Percentiles rank a stretch among this genome's conserved stretches.
Conservation (phyloP, 2,329 filamentous ascomycete genomes). For the Talaromyces marneffei region DNA sequence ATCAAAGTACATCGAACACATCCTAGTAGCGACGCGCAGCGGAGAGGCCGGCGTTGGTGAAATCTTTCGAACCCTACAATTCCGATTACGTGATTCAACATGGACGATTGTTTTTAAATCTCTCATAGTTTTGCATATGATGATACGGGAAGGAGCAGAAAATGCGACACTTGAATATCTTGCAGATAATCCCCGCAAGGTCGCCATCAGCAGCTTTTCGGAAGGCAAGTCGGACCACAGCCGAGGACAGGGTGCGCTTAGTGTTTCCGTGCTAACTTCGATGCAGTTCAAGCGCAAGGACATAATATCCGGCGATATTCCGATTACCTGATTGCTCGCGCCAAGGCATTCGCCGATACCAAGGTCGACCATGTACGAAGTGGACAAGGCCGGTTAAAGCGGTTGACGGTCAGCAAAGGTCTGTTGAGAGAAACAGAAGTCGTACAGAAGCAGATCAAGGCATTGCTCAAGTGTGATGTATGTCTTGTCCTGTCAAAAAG, state of each 20-base stretch:
- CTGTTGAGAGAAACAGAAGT: constrained; percentile 84
- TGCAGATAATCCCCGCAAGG: constrained; percentile 70
- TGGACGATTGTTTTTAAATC: constrained; percentile 99
- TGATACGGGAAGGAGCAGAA: constrained; percentile 91
- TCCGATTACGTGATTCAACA: constrained; percentile 86
- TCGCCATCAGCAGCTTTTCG: constrained; percentile 85
- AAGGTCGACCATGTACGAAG: constrained; percentile 84
- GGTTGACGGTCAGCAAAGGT: constrained; percentile 83
- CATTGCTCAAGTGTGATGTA: constrained; percentile 84
- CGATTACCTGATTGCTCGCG: constrained; percentile 76
- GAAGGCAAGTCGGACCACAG: constrained; percentile 62
- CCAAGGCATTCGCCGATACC: constrained; percentile 74
- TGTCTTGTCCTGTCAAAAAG: constrained; percentile 29
- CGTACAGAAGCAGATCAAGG: constrained; percentile 80
- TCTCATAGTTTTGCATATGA: constrained; percentile 89
- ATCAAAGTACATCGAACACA: constrained; percentile 98
- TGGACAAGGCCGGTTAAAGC: constrained; percentile 77
- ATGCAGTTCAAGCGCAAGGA: constrained; percentile 81
- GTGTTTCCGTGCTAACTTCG: constrained; percentile 32
- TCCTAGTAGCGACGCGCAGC: constrained; percentile 87
- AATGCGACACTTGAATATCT: constrained; percentile 84
- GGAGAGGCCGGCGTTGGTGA: constrained; percentile 93
- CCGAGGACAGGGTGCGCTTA: neutral
- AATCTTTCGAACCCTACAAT: constrained; percentile 86
- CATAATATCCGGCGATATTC: constrained; percentile 90